phyloP scores from a whole-genome alignment of 2,329 filamentous ascomycete genomes.

The Penicillium concentricum region DNA sequence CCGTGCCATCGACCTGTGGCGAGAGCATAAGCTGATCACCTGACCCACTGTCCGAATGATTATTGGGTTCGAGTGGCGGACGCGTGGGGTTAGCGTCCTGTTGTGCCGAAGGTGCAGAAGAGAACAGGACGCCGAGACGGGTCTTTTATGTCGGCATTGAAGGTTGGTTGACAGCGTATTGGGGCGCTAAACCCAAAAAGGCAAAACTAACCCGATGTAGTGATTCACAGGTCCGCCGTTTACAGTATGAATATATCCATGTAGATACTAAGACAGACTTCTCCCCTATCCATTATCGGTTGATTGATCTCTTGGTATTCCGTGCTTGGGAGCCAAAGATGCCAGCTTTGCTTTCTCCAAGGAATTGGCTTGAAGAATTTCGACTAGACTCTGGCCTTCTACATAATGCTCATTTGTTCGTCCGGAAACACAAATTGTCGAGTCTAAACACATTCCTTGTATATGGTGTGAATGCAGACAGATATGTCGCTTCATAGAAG shows the following conservation, averaged over 20 bases:
- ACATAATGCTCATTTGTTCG: not conserved
- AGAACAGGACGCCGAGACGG: not conserved
- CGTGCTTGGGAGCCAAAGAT: not conserved
- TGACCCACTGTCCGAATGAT: too few species aligned
- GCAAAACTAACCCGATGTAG: not conserved
- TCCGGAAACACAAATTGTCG: not conserved
- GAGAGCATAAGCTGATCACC: not conserved
- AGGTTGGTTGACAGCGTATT: not conserved
- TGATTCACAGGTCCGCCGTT: not conserved
- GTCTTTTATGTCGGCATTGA: not conserved
- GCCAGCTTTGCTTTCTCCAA: not conserved
- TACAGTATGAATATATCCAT: not conserved
- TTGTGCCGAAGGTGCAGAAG: not conserved
- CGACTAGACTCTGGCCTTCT: not conserved
- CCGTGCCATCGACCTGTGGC: not conserved
- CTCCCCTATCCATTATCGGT: not conserved
- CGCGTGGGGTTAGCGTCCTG: too few species aligned
- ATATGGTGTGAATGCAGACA: not conserved
- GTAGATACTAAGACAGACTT: not conserved
- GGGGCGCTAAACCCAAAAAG: not conserved
- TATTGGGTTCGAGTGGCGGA: too few species aligned
- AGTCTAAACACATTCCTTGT: not conserved
- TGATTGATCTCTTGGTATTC: not conserved
- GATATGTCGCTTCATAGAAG: not conserved
- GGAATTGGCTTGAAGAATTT: not conserved